Evolutionary conservation across 108 stramenopile species (phyloP), one percentile per base, ranked within the genome.

Genomic region (Nannochloropsis salina): DNA sequence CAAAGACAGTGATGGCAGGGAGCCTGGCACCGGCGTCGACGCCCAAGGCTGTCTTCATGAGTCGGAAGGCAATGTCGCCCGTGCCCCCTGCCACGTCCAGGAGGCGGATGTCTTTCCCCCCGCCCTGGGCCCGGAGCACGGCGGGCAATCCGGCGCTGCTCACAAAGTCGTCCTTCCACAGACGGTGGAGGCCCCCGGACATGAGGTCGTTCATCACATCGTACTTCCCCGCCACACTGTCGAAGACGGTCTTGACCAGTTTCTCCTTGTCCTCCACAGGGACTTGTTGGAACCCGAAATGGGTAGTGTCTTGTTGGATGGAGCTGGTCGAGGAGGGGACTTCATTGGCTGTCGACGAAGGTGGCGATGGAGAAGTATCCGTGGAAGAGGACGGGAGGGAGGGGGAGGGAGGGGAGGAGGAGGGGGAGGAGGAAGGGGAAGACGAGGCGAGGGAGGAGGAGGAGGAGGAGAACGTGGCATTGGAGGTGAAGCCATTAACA

Each of bases 151-250:
- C 81, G 40, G 41, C 41, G 22, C 11, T 81, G 22, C 40, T 11
- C 22, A 99, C 91, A 18, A 98, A 92, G 45, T 96, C 94, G 88
- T 99, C 97, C 86, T 99, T 99, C 97, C 98, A 99, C 42, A 94
- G 90, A 4, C 98, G 92, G 90, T 99, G 98, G 87, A 92, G 42
- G 11, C 97, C 97, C 11, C 92, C 96, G 79, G 92, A 92, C 99
- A 99, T 99, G 85, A 98, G 90, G 90, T 99, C 99, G 86, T 99
- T 99, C 99, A 99, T 99, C 41, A 99, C 92, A 86, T 99, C 99
- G 83, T 93, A 93, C 20, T 90, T 90, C 84, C 81, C 31, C 31
- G 90, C 89, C 80, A 90, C 89, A 84, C 86, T 90, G 51, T 80
- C 87, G 89, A 90, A 90, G 12, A 90, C 89, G 42, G 31, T 31